Evolutionary conservation across 164 flowering plant species (phyloP).

Genomic region (Aristolochia contorta): DNA sequence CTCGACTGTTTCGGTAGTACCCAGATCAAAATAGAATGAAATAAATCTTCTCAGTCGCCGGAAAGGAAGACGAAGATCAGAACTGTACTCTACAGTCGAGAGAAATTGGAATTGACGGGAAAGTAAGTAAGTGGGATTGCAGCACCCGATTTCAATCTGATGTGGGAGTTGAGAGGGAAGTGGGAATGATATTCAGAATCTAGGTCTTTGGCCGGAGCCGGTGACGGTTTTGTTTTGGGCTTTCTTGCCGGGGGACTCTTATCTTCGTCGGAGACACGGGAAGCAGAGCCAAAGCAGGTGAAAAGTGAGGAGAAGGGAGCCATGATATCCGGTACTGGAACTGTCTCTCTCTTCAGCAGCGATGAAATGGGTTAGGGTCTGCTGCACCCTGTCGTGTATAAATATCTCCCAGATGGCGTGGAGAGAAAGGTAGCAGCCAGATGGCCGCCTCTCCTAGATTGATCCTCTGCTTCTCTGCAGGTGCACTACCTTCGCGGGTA

Average conservation of each 20-base stretch:
- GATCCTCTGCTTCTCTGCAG: too few species aligned
- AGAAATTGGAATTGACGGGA: not conserved
- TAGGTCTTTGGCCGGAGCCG: not conserved
- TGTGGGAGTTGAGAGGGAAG: not conserved
- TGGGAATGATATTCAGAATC: not conserved
- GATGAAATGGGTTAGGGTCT: too few species aligned
- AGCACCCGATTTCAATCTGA: conserved; percentile 1
- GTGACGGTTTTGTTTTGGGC: not conserved
- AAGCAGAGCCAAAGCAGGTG: conserved; percentile 1
- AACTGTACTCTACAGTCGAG: not conserved
- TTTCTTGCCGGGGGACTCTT: not conserved
- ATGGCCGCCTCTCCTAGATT: too few species aligned
- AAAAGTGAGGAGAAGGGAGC: not conserved
- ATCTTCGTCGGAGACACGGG: not conserved
- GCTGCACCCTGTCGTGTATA: too few species aligned
- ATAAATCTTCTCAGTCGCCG: too few species aligned
- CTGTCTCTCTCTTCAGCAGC: too few species aligned
- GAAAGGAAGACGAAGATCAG: too few species aligned
- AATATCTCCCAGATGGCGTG: too few species aligned
- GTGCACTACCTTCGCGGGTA: too few species aligned
- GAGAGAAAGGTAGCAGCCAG: too few species aligned
- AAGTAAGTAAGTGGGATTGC: not conserved
- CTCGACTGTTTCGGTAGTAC: too few species aligned
- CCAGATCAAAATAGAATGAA: too few species aligned
- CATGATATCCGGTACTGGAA: not conserved